Conservation (phyloP, 1,139 yeast genomes). For the Hanseniaspora uvarum region DNA sequence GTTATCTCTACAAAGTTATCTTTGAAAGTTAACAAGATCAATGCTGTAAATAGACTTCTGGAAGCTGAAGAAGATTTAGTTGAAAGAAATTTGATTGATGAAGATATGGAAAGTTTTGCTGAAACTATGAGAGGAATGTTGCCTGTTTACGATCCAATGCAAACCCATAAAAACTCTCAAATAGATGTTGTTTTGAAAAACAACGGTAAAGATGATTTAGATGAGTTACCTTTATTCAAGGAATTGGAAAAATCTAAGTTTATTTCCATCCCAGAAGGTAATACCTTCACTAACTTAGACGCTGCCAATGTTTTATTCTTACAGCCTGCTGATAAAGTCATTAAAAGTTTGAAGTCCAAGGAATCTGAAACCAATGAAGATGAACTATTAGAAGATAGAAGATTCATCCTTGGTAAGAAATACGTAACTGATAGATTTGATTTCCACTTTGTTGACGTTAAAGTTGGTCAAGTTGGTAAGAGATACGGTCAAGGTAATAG, state of each 20-base stretch:
- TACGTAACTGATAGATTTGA: slow-evolving; percentile 47
- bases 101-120: slow-evolving; percentile 49
- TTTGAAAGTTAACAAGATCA: slow-evolving; percentile 72
- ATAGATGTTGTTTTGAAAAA: background rate
- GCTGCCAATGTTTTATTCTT: slow-evolving; percentile 80
- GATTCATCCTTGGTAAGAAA: slow-evolving; percentile 29
- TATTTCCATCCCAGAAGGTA: slow-evolving; percentile 82
- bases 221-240: slow-evolving; percentile 90
- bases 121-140: slow-evolving; percentile 65
- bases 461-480: slow-evolving; percentile 75
- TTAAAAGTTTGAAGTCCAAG: slow-evolving; percentile 51
- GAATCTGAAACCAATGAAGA: slow-evolving; percentile 30
- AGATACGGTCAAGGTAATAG: slow-evolving; percentile 87
- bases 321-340: slow-evolving; percentile 73
- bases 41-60: slow-evolving; percentile 65
- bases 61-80: slow-evolving; percentile 54
- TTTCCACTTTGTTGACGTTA: slow-evolving; percentile 66
- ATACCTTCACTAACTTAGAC: slow-evolving; percentile 94
- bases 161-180: slow-evolving; percentile 22
- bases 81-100: slow-evolving; percentile 39
- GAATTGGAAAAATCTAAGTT: slow-evolving; percentile 77
- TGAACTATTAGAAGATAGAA: slow-evolving; percentile 22
- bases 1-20: slow-evolving; percentile 73
- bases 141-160: slow-evolving; percentile 49
- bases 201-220: slow-evolving; percentile 49